Evolutionary conservation across 345 rosid species (phyloP), one percentile per base, ranked within the genome.

Genomic region (Alliaria petiolata): DNA sequence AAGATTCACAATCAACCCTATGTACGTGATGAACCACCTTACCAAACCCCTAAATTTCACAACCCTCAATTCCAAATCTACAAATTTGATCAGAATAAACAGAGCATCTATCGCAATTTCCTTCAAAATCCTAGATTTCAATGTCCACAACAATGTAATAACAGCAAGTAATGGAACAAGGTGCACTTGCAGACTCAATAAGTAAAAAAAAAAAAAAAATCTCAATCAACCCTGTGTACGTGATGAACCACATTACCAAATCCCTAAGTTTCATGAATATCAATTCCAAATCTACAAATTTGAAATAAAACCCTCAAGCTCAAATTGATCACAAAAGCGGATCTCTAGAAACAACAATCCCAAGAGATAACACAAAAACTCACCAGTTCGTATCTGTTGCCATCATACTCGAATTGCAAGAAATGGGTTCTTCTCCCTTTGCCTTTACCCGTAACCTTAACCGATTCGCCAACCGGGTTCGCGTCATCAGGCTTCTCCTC

Each of bases 391-490:
- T 85, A 95, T 35, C 61, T 83, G 49, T 80, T 86, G 4, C 92
- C 95, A 51, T 90, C 96, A 26, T 77, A 92, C 73, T 92, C 98
- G 49, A 90, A 95, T 1, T 85, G 85, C 33, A 51, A 65, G 50
- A 61, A 92, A 44, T 95, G 92, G 20, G 74, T 84, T 81, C 85
- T 75, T 78, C 79, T 74, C 15, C 84, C 85, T 69, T 84, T 88
- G 14, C 99, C 99, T 71, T 90, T 90, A 12, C 95, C 91, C 9
- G 96, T 82, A 75, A 81, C 34, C 81, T 76, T 83, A 59, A 89
- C 62, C 36, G 73, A 43, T 52, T 84, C 86, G 6, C 99, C 99
- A 10, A 86, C 50, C 8, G 97, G 97, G 76, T 75, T 89, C 31
- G 96, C 97, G 33, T 93, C 97, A 81, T 87, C 96, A 49, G 78